Percentiles rank a stretch among this genome's conserved stretches.
These are phyloP conservation scores for Penicillium atrosanguineum DNA, from an alignment of 495 filamentous ascomycete species.

Conservation along the genomic window DNA sequence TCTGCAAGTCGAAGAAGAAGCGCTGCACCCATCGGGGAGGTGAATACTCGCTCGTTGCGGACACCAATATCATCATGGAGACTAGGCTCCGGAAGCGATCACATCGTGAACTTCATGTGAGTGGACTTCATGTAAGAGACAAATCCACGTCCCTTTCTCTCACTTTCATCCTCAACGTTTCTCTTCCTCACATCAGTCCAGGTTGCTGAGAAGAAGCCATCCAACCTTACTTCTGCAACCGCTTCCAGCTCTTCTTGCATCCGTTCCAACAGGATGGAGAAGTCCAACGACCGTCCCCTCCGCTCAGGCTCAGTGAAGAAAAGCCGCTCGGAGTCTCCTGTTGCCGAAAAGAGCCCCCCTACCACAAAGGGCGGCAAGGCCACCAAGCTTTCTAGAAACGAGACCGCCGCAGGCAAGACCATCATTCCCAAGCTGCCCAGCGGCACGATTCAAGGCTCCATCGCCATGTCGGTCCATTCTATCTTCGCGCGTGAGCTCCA, in stretches of 20 bases:
- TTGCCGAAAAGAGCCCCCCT: not conserved
- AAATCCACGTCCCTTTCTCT: not conserved
- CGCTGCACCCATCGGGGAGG: slow-evolving; percentile 13
- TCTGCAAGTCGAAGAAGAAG: slow-evolving; percentile 22
- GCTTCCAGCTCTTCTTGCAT: not conserved
- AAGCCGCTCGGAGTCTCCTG: not conserved
- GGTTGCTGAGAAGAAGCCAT: too few species aligned
- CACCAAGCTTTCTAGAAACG: not conserved
- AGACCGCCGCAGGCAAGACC: not conserved
- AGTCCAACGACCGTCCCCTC: not conserved
- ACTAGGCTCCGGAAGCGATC: not conserved
- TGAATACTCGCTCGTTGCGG: not conserved
- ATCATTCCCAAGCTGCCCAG: slow-evolving; percentile 1
- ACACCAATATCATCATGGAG: not conserved
- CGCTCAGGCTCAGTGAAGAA: not conserved
- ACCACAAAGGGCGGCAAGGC: not conserved
- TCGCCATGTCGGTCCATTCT: slow-evolving; percentile 7
- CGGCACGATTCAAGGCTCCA: slow-evolving; percentile 7
- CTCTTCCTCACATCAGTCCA: not conserved
- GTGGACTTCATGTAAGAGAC: not conserved
- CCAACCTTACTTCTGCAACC: not conserved
- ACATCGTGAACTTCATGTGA: not conserved
- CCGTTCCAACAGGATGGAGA: not conserved
- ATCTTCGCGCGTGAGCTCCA: slow-evolving; percentile 15
- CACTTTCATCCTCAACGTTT: not conserved